Base-by-base conservation (phyloP, 345 rosid genomes). In the Linum trigynum region DNA sequence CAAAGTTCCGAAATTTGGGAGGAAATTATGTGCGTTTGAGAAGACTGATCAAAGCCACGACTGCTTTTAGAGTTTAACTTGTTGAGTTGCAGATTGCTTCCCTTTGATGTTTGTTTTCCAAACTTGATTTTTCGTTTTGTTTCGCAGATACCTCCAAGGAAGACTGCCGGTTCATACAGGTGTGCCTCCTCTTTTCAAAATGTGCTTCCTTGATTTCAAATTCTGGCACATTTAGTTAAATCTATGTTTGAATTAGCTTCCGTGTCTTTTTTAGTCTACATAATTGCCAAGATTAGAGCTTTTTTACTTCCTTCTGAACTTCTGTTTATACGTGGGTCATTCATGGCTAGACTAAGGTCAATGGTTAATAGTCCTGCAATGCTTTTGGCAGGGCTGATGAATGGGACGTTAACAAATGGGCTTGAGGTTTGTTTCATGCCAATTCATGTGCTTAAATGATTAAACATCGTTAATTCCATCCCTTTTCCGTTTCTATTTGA, bases 371-470 rank as follows among this genome's bases (percentile, higher is more conserved):
- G 48, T 32, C 15, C 42, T 12, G 39, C 4, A 16, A 23, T 56
- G 57, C 68, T 66, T 32, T 15, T 74, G 77, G 69, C 83, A 95
- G 98, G 79, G 99, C 99, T 68, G 99, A 91, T 84, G 99, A 95
- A 71, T 95, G 99, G 99, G 74, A 95, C 66, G 98, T 95, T 41
- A 91, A 95, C 78, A 89, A 95, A 78, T 95, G 99, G 99, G 91
- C 87, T 63, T 95, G 99, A n/a, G n/a, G n/a, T n/a, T n/a, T n/a
- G n/a, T n/a, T n/a, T n/a, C n/a, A n/a, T n/a, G n/a, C n/a, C n/a
- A n/a, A n/a, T n/a, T n/a, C n/a, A n/a, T n/a, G n/a, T n/a, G n/a
- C n/a, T n/a, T n/a, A n/a, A n/a, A n/a, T n/a, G n/a, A n/a, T n/a
- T n/a, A n/a, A n/a, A n/a, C n/a, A n/a, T n/a, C n/a, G n/a, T n/a